A percentile compares a stretch with the other conserved stretches of the same genome.
Conservation (phyloP, 352 stramenopile species). For the Phytopythium ostracodes region DNA sequence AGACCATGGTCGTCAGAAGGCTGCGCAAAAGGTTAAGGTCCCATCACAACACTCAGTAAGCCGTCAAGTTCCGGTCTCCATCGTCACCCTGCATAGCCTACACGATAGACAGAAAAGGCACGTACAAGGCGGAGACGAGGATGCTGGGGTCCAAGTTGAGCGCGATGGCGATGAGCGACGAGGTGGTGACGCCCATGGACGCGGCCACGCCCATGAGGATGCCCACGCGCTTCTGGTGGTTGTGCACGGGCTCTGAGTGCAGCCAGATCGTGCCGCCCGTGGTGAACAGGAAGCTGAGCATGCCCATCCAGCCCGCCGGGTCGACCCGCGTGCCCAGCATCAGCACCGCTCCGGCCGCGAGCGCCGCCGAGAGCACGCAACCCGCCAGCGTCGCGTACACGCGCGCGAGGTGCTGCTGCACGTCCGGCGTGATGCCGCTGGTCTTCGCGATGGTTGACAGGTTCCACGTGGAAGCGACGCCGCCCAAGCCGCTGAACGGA, state of each 20-base stretch:
- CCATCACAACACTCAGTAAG: not conserved
- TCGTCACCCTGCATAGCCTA: too few relatives aligned
- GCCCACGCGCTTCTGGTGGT: constrained; percentile 52
- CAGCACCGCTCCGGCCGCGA: constrained; percentile 38
- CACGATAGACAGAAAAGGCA: not conserved
- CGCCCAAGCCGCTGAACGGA: constrained; percentile 5
- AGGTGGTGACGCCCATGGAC: constrained; percentile 65
- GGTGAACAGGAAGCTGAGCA: constrained; percentile 37
- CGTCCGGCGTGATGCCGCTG: constrained; percentile 58
- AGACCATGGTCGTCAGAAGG: constrained; percentile 75
- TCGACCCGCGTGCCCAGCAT: constrained; percentile 31
- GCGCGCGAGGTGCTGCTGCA: constrained; percentile 61
- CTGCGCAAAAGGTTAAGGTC: constrained; percentile 14
- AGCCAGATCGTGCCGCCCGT: constrained; percentile 61
- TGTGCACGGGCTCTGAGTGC: constrained; percentile 43
- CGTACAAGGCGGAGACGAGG: constrained; percentile 76
- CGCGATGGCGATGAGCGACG: constrained; percentile 69
- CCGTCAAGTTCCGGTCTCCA: too few relatives aligned
- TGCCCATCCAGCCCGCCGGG: constrained; percentile 32
- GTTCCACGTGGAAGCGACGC: constrained; percentile 29
- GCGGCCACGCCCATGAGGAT: constrained; percentile 70
- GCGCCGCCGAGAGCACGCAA: constrained; percentile 50
- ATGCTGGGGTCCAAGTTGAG: constrained; percentile 73
- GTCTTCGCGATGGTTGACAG: constrained; percentile 64
- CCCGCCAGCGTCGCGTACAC: constrained; percentile 68